Evolutionary conservation across 2,329 filamentous ascomycete genomes (phyloP).

Genomic region (Nothomitra cinnamomea): DNA sequence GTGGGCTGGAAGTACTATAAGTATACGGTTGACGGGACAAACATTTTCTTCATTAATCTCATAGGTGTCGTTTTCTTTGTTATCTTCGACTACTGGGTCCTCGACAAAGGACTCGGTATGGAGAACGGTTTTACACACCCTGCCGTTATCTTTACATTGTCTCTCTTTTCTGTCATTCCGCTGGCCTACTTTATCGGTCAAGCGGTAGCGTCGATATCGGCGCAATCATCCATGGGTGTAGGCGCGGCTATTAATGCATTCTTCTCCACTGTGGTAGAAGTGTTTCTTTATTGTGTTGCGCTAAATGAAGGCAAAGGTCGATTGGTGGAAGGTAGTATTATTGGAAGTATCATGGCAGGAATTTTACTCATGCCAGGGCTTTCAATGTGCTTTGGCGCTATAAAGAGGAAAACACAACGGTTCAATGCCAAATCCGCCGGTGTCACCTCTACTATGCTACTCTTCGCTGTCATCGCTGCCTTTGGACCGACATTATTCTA

Average conservation of each 20-base stretch:
- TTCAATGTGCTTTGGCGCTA: slow-evolving; percentile 96
- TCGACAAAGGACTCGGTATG: slow-evolving; percentile 51
- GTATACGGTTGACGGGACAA: slow-evolving; percentile 95
- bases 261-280: slow-evolving; percentile 93
- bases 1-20: slow-evolving; percentile 97
- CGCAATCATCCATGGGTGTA: slow-evolving; percentile 94
- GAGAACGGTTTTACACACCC: slow-evolving; percentile 62
- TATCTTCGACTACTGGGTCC: slow-evolving; percentile 78
- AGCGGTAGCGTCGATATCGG: slow-evolving; percentile 93
- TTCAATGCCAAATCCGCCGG: slow-evolving; percentile 95
- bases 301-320: slow-evolving; percentile 81
- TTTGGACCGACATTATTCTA: slow-evolving; percentile 96
- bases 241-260: slow-evolving; percentile 96
- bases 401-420: slow-evolving; percentile 93
- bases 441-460: slow-evolving; percentile 92
- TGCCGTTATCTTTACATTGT: slow-evolving; percentile 71
- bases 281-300: slow-evolving; percentile 92
- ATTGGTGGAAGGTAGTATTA: slow-evolving; percentile 89
- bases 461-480: slow-evolving; percentile 88
- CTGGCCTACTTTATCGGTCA: slow-evolving; percentile 97
- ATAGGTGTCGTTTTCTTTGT: slow-evolving; percentile 87
- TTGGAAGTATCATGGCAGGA: slow-evolving; percentile 95
- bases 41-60: slow-evolving; percentile 97
- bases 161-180: slow-evolving; percentile 82
- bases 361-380: slow-evolving; percentile 85